Evolutionary conservation across 192 early-diverging fungal species (phyloP), one percentile per base, ranked within the genome.

Genomic region (Coemansia sp.): DNA sequence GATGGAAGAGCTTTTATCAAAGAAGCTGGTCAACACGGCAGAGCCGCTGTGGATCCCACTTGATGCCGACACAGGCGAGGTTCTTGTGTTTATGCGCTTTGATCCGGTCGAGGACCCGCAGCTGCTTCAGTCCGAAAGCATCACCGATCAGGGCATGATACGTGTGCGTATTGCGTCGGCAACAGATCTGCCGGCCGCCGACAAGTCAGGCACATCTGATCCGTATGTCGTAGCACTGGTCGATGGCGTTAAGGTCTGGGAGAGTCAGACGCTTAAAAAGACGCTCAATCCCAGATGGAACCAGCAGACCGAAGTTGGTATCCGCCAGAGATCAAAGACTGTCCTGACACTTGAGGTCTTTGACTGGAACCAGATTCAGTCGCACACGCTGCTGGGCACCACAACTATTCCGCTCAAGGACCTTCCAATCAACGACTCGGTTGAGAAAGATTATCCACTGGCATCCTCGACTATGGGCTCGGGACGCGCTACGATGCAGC

Each of bases 341-440:
- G 67, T 74, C 40, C 73, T 91, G 59, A 59, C 66, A 25, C 80
- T 90, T 14, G 83, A 88, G 37, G 77, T 90, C 10, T 92, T 73
- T 59, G 91, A 92, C 69, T 92, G 89, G 89, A 87, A 92, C 56
- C 83, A 88, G 72, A 66, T 92, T 37, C 82, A 81, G 43, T 75
- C 81, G 17, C 76, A 85, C 58, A 84, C 80, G 38, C 78, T 80
- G 41, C 69, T 92, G 8, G 89, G 85, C 48, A 47, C 56, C 4
- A 71, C 67, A 15, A 63, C 62, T 8, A 64, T 92, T 37, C 68
- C 82, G 38, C 69, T 92, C 17, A 61, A 61, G 22, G 77, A 80
- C 25, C 62, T 89, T 25, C 82, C 82, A n/a, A 66, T 83, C 24
- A 61, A 73, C 41, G 62, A 83, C 30, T 45, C 71, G 13, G 76